phyloP scores from a whole-genome alignment of 495 filamentous ascomycete genomes.

The Penicillium riverlandense region DNA sequence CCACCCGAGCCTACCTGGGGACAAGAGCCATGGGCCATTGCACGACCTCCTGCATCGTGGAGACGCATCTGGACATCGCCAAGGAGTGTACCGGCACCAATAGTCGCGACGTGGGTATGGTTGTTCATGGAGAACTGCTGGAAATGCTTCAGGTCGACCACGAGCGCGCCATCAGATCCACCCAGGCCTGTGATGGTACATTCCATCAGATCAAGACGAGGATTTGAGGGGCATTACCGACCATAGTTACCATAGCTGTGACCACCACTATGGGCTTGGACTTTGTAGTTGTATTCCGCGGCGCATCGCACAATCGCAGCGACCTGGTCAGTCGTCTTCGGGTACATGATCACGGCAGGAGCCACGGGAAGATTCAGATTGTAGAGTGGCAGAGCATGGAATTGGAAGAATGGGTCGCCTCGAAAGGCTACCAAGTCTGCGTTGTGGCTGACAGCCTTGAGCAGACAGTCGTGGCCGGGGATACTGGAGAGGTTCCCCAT shows the following conservation, averaged over 20 bases:
- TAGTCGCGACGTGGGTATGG: conserved; percentile 48
- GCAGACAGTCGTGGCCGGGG: conserved; percentile 9
- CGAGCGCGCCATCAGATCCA: conserved; percentile 32
- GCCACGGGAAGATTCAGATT: conserved; percentile 57
- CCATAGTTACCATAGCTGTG: conserved; percentile 62
- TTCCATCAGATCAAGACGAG: conserved; percentile 32
- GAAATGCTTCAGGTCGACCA: conserved; percentile 38
- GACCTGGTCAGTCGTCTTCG: conserved; percentile 49
- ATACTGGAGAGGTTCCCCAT: not conserved
- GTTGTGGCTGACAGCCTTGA: conserved; percentile 15
- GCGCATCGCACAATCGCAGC: conserved; percentile 55
- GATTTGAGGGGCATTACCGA: not conserved
- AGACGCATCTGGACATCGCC: conserved; percentile 53
- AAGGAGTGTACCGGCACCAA: conserved; percentile 59
- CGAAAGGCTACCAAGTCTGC: conserved; percentile 13
- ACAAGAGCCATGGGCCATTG: conserved; percentile 61
- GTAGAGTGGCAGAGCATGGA: conserved; percentile 28
- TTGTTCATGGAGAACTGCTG: conserved; percentile 48
- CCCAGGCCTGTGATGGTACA: conserved; percentile 38
- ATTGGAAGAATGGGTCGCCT: conserved; percentile 10
- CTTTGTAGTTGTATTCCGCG: conserved; percentile 42
- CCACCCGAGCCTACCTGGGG: conserved; percentile 65
- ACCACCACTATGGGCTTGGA: conserved; percentile 65
- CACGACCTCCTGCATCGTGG: conserved; percentile 54
- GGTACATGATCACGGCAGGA: conserved; percentile 57